phyloP scores from a whole-genome alignment of 768 basidiomycete species.

The Cubamyces lactineus region DNA sequence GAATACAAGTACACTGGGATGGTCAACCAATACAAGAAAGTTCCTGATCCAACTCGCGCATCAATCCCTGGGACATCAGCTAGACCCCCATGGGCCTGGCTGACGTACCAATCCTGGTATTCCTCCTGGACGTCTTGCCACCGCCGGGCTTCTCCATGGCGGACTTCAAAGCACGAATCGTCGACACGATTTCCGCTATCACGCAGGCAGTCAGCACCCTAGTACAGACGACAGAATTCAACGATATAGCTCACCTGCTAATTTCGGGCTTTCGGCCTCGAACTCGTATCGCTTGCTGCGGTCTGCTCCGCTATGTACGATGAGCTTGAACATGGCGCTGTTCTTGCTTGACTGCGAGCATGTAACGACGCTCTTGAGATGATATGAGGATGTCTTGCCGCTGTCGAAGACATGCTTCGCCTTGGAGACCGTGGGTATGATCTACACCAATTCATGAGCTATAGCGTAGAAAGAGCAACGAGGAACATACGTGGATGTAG shows the following conservation, averaged over 20 bases:
- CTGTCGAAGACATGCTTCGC: conserved; percentile 83
- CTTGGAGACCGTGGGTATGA: conserved; percentile 84
- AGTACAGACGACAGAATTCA: neutral
- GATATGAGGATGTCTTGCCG: conserved; percentile 90
- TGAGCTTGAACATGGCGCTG: conserved; percentile 84
- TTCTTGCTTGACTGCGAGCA: conserved; percentile 85
- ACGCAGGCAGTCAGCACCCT: neutral
- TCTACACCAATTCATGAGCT: conserved; percentile 47
- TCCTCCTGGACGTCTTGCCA: conserved; percentile 62
- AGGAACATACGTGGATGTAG: conserved; percentile 76
- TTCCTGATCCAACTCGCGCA: neutral
- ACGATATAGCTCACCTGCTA: conserved; percentile 61
- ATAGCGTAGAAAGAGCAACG: neutral
- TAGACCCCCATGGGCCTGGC: conserved; percentile 20
- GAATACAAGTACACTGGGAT: too few relatives aligned
- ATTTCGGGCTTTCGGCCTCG: conserved; percentile 86
- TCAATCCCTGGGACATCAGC: neutral
- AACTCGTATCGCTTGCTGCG: conserved; percentile 94
- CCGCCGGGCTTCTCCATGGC: conserved; percentile 68
- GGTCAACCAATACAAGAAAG: neutral
- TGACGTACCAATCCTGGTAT: conserved; percentile 37
- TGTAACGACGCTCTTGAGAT: conserved; percentile 83
- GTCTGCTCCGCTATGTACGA: conserved; percentile 69
- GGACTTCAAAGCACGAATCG: conserved; percentile 65
- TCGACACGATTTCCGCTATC: conserved; percentile 77